These are phyloP conservation scores for Neurospora sp. DNA, from an alignment of 495 filamentous ascomycete genomes.

Conservation along the genomic window DNA sequence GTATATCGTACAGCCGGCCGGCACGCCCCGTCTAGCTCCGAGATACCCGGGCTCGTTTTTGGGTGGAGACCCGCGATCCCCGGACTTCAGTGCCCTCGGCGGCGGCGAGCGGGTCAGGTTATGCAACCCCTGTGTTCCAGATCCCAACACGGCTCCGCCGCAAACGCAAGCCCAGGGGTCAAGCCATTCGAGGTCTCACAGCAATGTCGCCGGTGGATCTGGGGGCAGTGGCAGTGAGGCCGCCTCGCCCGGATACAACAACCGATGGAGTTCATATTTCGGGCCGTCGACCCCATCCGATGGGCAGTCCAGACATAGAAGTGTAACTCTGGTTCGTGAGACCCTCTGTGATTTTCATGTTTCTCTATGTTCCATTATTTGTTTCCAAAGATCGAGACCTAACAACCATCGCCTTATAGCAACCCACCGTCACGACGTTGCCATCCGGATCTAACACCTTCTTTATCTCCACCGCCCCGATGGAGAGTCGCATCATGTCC, in stretches of 20 bases:
- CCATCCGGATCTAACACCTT: conserved; percentile 10
- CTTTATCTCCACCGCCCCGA: conserved; percentile 9
- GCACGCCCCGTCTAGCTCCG: conserved; percentile 31
- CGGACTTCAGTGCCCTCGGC: conserved; percentile 37
- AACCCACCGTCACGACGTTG: conserved; percentile 7
- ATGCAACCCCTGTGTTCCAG: conserved; percentile 90
- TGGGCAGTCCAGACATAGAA: conserved; percentile 28
- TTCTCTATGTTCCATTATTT: not conserved
- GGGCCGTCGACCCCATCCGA: conserved; percentile 11
- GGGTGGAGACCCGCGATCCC: conserved; percentile 36
- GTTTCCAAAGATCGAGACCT: not conserved
- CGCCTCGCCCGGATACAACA: not conserved
- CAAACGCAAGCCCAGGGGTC: conserved; percentile 16
- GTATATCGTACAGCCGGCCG: conserved; percentile 81
- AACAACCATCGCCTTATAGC: conserved; percentile 4
- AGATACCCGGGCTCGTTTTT: conserved; percentile 25
- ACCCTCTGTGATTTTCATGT: not conserved
- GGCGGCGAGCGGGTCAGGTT: conserved; percentile 83
- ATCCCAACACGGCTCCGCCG: conserved; percentile 69
- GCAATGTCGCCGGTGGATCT: conserved; percentile 4
- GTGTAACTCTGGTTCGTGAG: conserved; percentile 35
- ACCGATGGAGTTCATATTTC: conserved; percentile 18
- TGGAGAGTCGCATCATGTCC: conserved; percentile 23
- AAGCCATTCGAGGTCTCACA: conserved; percentile 22
- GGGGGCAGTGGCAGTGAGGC: not conserved